Percentiles rank a stretch among this genome's conserved stretches.
These are phyloP conservation scores for Larix kaempferi DNA, from an alignment of 75 land plant species.

Conservation along the genomic window DNA sequence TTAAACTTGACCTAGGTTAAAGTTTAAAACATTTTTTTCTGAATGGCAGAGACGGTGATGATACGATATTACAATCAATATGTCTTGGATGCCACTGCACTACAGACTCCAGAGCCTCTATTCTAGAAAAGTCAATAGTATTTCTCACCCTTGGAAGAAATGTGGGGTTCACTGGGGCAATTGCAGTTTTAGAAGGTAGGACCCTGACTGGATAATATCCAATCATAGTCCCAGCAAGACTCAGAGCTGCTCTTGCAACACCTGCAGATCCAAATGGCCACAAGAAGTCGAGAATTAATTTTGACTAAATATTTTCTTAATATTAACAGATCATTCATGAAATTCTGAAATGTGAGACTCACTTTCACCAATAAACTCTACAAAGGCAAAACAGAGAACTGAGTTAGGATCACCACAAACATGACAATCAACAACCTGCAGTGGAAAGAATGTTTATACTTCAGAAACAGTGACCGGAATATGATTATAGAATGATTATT, in stretches of 20 bases:
- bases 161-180: conserved; percentile 84
- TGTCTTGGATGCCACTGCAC: conserved; percentile 4
- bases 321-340: background rate
- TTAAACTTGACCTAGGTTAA: too few species aligned
- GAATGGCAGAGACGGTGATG: too few species aligned
- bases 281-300: background rate
- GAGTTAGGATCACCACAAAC: conserved; percentile 98
- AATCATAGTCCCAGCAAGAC: conserved; percentile 69
- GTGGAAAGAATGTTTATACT: conserved; percentile 1
- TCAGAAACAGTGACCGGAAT: background rate
- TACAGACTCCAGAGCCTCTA: conserved; percentile 37
- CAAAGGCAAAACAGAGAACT: conserved; percentile 92
- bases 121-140: conserved; percentile 35
- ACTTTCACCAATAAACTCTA: conserved; percentile 92
- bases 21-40: too few species aligned
- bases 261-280: background rate
- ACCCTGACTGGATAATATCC: conserved; percentile 82
- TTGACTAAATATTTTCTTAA: background rate
- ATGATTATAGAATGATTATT: background rate
- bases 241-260: conserved; percentile 62
- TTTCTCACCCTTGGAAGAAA: conserved; percentile 75
- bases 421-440: conserved; percentile 94
- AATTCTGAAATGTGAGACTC: conserved; percentile 23
- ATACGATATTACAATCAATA: too few species aligned
- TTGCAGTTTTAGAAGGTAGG: conserved; percentile 88